Base-by-base conservation (phyloP, 225 moss, liverwort and hornwort genomes). In the Asterella californica region DNA sequence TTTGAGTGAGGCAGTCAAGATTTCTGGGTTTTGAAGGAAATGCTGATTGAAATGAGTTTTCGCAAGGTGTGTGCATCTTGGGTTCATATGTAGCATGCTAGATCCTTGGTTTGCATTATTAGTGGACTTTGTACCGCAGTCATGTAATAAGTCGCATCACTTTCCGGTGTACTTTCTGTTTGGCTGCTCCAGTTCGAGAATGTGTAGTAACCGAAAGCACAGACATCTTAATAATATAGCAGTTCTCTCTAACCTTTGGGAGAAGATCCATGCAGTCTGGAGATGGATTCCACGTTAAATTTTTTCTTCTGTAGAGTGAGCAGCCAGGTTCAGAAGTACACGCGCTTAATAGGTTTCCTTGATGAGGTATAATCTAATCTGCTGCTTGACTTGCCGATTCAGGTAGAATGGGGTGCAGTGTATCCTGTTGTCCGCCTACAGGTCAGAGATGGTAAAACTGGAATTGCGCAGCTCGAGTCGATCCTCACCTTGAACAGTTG, bases 401-500 rank as follows among this genome's bases (percentile, higher is more conserved):
- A 88, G 85, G 85, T 88, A 70, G 80, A 88, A 3, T 88, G 88
- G 88, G 67, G 84, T 5, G 75, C 69, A 49, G 52, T 15, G 6
- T 86, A 88, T 70, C 86, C 88, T 45, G 64, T 79, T 25, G 68
- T 88, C 25, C 82, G 82, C 72, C 80, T 88, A n/a, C 88, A 88
- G 78, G 66, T 88, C 5, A 82, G 88, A 46, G 82, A 86, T 79
- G 84, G 88, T 32, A 78, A 78, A 27, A 78, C 38, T 14, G 84
- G 84, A 24, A 61, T 74, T 61, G 82, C 86, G 22, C 30, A 29
- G 57, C 78, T 88, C 32, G 78, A 88, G 80, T 88, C 88, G 6
- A 84, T 66, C n/a, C 53, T 88, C 50, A 80, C 82, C 14, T 66
- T 88, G n/a, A 76, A 84, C 62, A 83, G 59, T 60, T 84, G 88